Evolutionary conservation across 2,329 filamentous ascomycete species (phyloP).

Genomic region (Fusarium cyanostomum): DNA sequence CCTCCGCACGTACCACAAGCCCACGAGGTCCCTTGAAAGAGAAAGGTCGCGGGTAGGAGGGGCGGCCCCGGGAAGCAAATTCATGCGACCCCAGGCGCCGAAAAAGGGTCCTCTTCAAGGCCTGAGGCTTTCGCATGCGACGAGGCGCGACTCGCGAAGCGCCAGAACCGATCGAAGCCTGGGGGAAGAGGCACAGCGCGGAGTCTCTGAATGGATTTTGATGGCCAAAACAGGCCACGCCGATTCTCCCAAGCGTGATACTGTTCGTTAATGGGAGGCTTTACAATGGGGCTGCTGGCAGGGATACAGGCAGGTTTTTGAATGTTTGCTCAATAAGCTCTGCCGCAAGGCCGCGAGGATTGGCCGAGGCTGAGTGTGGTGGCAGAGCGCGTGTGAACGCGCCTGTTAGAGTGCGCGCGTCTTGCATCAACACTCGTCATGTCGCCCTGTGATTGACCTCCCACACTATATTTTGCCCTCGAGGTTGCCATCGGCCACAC

Average conservation of each 20-base stretch:
- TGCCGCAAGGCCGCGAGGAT: slow-evolving; percentile 27
- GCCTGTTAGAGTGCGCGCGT: slow-evolving; percentile 25
- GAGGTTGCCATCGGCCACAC: not conserved
- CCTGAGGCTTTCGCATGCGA: slow-evolving; percentile 19
- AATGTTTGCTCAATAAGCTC: not conserved
- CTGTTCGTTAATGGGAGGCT: slow-evolving; percentile 14
- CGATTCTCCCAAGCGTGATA: not conserved
- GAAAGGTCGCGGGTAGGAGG: slow-evolving; percentile 31
- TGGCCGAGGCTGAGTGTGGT: slow-evolving; percentile 27
- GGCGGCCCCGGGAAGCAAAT: slow-evolving; percentile 35
- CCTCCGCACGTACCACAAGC: slow-evolving; percentile 36
- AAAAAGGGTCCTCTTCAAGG: slow-evolving; percentile 17
- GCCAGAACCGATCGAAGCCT: slow-evolving; percentile 7
- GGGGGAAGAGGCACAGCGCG: not conserved
- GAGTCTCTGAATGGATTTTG: not conserved
- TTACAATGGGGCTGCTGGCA: not conserved
- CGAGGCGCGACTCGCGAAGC: slow-evolving; percentile 23
- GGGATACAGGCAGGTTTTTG: not conserved
- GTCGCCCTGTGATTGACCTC: slow-evolving; percentile 25
- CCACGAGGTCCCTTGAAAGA: slow-evolving; percentile 26
- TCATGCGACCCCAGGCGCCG: slow-evolving; percentile 40
- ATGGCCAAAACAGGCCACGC: slow-evolving; percentile 1
- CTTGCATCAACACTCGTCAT: slow-evolving; percentile 4
- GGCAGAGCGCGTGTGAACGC: slow-evolving; percentile 20
- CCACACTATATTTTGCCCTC: not conserved